A percentile compares a stretch with the other conserved stretches of the same genome.
Evolutionary conservation across 352 stramenopile species (phyloP).

Genomic region (Pythium oligandrum): DNA sequence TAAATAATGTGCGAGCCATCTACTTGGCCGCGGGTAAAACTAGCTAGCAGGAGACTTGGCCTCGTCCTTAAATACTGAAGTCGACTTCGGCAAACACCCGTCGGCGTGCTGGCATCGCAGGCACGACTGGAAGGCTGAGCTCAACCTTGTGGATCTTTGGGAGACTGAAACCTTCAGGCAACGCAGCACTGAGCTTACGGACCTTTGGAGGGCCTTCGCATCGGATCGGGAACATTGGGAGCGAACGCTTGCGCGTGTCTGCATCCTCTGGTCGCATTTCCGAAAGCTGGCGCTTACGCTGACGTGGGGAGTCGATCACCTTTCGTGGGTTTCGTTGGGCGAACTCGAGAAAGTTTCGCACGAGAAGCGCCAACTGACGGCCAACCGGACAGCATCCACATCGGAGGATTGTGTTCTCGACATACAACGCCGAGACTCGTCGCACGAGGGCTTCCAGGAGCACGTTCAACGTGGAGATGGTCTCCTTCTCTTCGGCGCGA

Average conservation of each 20-base stretch:
- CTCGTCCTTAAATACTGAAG: constrained; percentile 22
- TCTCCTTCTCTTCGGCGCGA: constrained; percentile 60
- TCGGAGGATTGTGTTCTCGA: constrained; percentile 50
- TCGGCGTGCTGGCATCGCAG: constrained; percentile 39
- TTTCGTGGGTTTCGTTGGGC: constrained; percentile 14
- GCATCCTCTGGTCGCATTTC: constrained; percentile 45
- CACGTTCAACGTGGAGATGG: constrained; percentile 69
- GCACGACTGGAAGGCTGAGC: constrained; percentile 18
- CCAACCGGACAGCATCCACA: constrained; percentile 46
- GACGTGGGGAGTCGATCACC: constrained; percentile 9
- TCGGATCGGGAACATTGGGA: constrained; percentile 21
- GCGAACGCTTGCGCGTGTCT: constrained; percentile 12
- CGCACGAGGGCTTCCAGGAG: constrained; percentile 65
- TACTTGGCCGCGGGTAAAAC: too few species aligned
- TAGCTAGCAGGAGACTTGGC: too few species aligned
- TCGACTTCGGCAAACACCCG: constrained; percentile 79
- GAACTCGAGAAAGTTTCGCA: constrained; percentile 67
- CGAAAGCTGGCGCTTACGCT: constrained; percentile 49
- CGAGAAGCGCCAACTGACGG: constrained; percentile 47
- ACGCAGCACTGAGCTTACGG: constrained; percentile 51
- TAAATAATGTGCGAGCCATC: too few species aligned
- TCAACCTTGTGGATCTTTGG: constrained; percentile 30
- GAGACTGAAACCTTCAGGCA: constrained; percentile 20
- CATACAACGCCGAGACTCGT: constrained; percentile 52
- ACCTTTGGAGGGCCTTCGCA: constrained; percentile 26